Conservation (phyloP, 179 eudicot species). For the Carnegiea gigantea region DNA sequence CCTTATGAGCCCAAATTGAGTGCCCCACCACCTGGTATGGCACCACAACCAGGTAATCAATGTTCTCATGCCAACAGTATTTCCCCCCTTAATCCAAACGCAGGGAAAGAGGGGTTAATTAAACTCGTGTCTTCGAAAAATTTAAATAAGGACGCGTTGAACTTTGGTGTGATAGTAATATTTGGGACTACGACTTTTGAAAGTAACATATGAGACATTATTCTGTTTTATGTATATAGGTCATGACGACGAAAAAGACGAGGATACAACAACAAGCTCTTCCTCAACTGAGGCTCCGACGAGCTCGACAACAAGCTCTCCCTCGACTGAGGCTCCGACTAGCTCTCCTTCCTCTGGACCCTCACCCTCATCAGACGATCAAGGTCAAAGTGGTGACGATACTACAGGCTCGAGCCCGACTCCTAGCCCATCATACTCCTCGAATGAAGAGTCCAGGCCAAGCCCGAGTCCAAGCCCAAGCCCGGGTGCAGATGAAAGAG, state of each 20-base stretch:
- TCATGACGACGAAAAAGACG: background rate
- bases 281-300: background rate
- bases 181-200: no score
- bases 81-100: no score
- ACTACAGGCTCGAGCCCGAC: background rate
- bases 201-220: no score
- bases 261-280: background rate
- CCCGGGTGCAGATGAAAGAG: background rate
- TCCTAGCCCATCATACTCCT: background rate
- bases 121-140: no score
- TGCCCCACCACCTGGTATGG: background rate
- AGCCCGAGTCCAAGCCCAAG: conserved; percentile 9
- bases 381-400: background rate
- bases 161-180: no score
- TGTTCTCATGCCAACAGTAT: no score
- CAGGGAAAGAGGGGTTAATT: no score
- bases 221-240: background rate
- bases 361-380: background rate
- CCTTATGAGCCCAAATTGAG: conserved; percentile 36
- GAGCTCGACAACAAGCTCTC: no score
- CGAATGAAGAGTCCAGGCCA: background rate
- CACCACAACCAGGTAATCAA: background rate
- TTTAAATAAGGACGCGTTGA: no score
- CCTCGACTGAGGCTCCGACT: background rate
- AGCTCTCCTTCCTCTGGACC: background rate